A percentile compares a stretch with the other conserved stretches of the same genome.
Evolutionary conservation across 345 rosid species (phyloP).

Genomic region (Rhizophora apiculata): DNA sequence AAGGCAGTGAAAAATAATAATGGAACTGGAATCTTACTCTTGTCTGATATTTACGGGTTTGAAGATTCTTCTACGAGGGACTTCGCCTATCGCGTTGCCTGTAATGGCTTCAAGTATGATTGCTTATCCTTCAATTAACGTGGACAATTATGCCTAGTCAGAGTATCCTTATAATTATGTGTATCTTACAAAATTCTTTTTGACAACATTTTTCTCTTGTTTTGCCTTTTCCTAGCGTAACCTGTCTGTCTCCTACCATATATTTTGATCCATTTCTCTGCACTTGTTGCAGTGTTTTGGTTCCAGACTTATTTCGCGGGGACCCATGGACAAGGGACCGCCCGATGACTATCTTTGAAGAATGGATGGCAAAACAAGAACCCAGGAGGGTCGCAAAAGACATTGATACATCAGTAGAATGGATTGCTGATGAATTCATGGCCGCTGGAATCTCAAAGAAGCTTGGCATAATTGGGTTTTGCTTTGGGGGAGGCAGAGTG

Average conservation of each 20-base stretch:
- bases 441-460: conserved; percentile 84
- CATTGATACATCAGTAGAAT: conserved; percentile 45
- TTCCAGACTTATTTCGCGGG: conserved; percentile 84
- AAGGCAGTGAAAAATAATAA: conserved; percentile 87
- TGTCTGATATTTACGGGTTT: conserved; percentile 76
- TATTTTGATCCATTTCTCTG: background rate
- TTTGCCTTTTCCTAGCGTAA: background rate
- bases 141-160: too few species aligned
- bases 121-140: conserved; percentile 13
- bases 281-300: conserved; percentile 58
- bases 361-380: conserved; percentile 58
- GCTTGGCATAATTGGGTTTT: conserved; percentile 75
- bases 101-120: conserved; percentile 80
- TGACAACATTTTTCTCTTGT: background rate
- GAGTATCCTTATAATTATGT: background rate
- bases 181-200: background rate
- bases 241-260: too few species aligned
- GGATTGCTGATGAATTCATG: conserved; percentile 73
- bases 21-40: conserved; percentile 61
- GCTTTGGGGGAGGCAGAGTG: conserved; percentile 79
- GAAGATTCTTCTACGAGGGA: conserved; percentile 80
- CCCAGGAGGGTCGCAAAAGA: conserved; percentile 48
- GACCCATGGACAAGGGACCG: conserved; percentile 65
- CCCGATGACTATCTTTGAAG: conserved; percentile 42
- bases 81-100: conserved; percentile 84